These are phyloP conservation scores for Kwoniella sp. DNA, from an alignment of 768 basidiomycete genomes.

Conservation along the genomic window DNA sequence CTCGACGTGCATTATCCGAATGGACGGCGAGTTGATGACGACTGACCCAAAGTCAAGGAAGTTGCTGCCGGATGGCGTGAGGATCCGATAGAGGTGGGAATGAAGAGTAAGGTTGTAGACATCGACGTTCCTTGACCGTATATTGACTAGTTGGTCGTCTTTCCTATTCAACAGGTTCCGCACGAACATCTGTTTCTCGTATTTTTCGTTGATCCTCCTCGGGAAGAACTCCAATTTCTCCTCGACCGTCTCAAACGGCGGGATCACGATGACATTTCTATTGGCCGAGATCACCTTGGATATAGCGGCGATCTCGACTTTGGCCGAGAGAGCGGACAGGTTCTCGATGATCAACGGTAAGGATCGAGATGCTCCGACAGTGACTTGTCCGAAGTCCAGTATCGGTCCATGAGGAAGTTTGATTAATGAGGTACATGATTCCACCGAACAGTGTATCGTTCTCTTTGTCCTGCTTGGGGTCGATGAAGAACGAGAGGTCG, in stretches of 20 bases:
- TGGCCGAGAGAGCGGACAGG: slow-evolving; percentile 43
- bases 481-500: slow-evolving; percentile 3
- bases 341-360: slow-evolving; percentile 43
- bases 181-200: slow-evolving; percentile 53
- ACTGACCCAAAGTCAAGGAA: slow-evolving; percentile 54
- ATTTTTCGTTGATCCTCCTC: slow-evolving; percentile 53
- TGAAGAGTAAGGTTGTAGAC: slow-evolving; percentile 53
- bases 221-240: slow-evolving; percentile 54
- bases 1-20: slow-evolving; percentile 48
- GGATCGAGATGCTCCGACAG: slow-evolving; percentile 46
- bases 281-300: slow-evolving; percentile 51
- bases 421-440: slow-evolving; percentile 51
- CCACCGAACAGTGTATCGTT: slow-evolving; percentile 39
- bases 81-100: slow-evolving; percentile 53
- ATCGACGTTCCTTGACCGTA: slow-evolving; percentile 51
- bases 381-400: slow-evolving; percentile 53
- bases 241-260: slow-evolving; percentile 42
- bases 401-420: slow-evolving; percentile 29
- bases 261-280: slow-evolving; percentile 51
- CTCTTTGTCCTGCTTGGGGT: slow-evolving; percentile 22
- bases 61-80: slow-evolving; percentile 54
- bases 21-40: slow-evolving; percentile 46
- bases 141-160: slow-evolving; percentile 46
- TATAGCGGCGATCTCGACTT: slow-evolving; percentile 53
- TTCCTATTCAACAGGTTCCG: slow-evolving; percentile 50